Base-by-base conservation (phyloP, 305 asterid species). In the Solanum hybrid region DNA sequence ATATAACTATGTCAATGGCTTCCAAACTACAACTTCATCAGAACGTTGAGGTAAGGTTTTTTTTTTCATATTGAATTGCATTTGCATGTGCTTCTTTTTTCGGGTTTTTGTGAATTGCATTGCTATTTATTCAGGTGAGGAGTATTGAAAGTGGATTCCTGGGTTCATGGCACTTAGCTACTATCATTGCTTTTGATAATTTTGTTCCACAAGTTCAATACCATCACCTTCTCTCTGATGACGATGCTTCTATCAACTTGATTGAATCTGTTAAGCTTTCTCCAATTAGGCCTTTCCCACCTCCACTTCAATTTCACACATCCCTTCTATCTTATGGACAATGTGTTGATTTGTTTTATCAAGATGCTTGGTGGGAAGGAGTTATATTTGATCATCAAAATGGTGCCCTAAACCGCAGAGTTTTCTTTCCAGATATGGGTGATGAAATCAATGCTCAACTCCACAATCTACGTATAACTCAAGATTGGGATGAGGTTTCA, bases 311-410 rank as follows among this genome's bases (percentile, higher is more conserved):
- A 88, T 5, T 87, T 42, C 92, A 86, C 69, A 87, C 60, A 24
- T 71, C 90, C 89, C 86, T 69, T 75, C 92, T 93, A 26, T 96
- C 87, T 46, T 98, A 95, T 86, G 99, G 99, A 35, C 95, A 90
- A 31, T 98, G 99, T 90, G 97, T 96, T 1, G 99, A 98, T 90
- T 78, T 92, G 81, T 91, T 75, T 46, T 69, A 92, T 36, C 78
- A 86, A 87, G 96, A 95, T 88, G 98, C 98, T 7, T 98, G 99
- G 99, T 97, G 99, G 99, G 99, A 98, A 92, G 99, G 99, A 60
- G 99, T 97, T 87, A 77, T 98, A 66, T 93, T 96, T 89, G 98
- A 98, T 91, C 94, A 88, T 6, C 92, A 92, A 72, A 95, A 95
- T 66, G 97, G 95, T 38, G 88, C 91, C n/a, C 89, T 91, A 60